Evolutionary conservation across 768 basidiomycete species (phyloP).

Genomic region (Austroboletus festivus): DNA sequence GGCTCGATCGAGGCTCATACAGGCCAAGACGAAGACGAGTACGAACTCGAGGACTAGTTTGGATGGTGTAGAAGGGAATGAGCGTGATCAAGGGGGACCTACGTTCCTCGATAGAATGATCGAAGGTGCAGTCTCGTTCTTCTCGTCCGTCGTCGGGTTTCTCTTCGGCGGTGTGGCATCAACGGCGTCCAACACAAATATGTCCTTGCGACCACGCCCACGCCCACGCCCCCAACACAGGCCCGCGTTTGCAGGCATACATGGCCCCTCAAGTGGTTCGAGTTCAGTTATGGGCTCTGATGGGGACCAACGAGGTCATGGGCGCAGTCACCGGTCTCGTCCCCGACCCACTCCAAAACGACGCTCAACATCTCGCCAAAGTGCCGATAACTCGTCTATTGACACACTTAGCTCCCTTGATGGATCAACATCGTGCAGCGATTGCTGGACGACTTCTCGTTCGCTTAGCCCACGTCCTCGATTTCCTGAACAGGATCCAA

Average conservation of each 20-base stretch:
- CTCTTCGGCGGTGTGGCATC: slow-evolving; percentile 2
- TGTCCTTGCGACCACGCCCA: too few relatives aligned
- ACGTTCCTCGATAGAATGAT: slow-evolving; percentile 22
- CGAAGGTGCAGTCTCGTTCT: slow-evolving; percentile 11
- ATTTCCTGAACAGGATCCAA: slow-evolving; percentile 11
- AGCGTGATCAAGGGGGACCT: not conserved
- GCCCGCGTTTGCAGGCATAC: too few relatives aligned
- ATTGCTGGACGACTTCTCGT: slow-evolving; percentile 31
- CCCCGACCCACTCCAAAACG: slow-evolving; percentile 1
- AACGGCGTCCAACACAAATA: not conserved
- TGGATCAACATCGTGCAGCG: slow-evolving; percentile 31
- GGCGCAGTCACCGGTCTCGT: not conserved
- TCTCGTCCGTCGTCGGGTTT: slow-evolving; percentile 16
- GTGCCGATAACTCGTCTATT: slow-evolving; percentile 39
- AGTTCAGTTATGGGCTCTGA: not conserved
- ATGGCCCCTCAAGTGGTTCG: too few relatives aligned
- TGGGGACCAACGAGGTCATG: slow-evolving; percentile 4
- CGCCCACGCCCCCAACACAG: too few relatives aligned
- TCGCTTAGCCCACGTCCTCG: slow-evolving; percentile 20
- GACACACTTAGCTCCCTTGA: slow-evolving; percentile 50
- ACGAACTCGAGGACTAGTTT: too few relatives aligned
- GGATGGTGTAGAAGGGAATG: too few relatives aligned
- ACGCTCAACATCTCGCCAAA: slow-evolving; percentile 25
- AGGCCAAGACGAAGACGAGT: not conserved
- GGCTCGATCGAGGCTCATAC: slow-evolving; percentile 18